Conservation (phyloP, 2,329 filamentous ascomycete species). For the Exophiala alcalophila region DNA sequence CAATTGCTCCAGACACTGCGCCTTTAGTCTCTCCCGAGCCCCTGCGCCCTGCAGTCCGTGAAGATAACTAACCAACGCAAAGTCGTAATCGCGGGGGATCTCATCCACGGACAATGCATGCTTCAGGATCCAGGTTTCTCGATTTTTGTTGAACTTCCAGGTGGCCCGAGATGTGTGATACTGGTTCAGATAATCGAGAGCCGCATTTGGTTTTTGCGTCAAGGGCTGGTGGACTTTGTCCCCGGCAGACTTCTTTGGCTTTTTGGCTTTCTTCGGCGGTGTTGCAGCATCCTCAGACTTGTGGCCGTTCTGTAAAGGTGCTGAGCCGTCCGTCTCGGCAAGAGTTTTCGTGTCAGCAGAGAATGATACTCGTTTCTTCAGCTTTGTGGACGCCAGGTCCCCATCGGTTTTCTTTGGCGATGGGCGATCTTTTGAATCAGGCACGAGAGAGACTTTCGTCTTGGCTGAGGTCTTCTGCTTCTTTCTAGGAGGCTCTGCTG, state of each 20-base stretch:
- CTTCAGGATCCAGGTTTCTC: slow-evolving; percentile 81
- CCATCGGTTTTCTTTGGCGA: neutral
- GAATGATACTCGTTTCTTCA: slow-evolving; percentile 53
- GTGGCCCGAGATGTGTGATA: slow-evolving; percentile 67
- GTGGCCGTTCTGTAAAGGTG: neutral
- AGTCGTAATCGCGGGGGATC: slow-evolving; percentile 69
- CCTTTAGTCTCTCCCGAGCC: slow-evolving; percentile 61
- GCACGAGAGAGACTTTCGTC: neutral
- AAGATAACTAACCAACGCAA: slow-evolving; percentile 73
- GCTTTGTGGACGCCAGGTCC: slow-evolving; percentile 2
- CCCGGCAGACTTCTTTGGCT: slow-evolving; percentile 33
- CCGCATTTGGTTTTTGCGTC: slow-evolving; percentile 23
- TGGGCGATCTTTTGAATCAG: neutral
- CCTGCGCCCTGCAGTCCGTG: slow-evolving; percentile 72
- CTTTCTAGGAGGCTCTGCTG: slow-evolving; percentile 19
- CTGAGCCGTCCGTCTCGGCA: slow-evolving; percentile 29
- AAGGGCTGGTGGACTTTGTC: slow-evolving; percentile 26
- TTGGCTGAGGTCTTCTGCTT: slow-evolving; percentile 14
- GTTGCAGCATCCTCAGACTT: slow-evolving; percentile 6
- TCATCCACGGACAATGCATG: slow-evolving; percentile 70
- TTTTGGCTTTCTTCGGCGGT: slow-evolving; percentile 32
- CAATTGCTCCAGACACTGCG: slow-evolving; percentile 63
- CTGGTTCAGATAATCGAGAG: slow-evolving; percentile 64
- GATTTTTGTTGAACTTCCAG: slow-evolving; percentile 98
- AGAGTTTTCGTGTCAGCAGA: slow-evolving; percentile 60